Percentiles rank a stretch among this genome's conserved stretches.
These are phyloP conservation scores for Fusarium sp. DNA, from an alignment of 2,329 filamentous ascomycete genomes.

Conservation along the genomic window DNA sequence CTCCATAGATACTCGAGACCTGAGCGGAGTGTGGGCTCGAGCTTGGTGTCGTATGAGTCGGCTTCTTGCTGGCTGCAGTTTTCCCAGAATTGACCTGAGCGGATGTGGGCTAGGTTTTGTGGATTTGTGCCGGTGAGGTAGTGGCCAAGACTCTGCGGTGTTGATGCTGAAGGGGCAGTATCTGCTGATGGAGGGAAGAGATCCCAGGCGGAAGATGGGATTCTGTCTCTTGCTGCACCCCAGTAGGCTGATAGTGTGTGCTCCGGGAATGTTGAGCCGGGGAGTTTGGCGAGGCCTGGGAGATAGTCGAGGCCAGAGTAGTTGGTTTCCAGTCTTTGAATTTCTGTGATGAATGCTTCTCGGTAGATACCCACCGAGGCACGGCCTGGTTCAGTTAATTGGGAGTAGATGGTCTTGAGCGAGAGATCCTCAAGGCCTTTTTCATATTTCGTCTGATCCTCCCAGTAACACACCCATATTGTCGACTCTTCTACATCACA, in stretches of 20 bases:
- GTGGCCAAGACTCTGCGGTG: conserved; percentile 49
- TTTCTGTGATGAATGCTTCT: conserved; percentile 57
- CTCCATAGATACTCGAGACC: conserved; percentile 61
- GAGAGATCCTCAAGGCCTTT: conserved; percentile 22
- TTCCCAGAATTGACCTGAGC: conserved; percentile 64
- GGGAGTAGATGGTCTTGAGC: conserved; percentile 28
- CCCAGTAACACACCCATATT: conserved; percentile 53
- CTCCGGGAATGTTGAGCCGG: conserved; percentile 50
- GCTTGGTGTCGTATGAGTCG: conserved; percentile 56
- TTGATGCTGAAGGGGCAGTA: not conserved
- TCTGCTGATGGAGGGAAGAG: conserved; percentile 52
- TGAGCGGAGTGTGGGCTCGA: conserved; percentile 57
- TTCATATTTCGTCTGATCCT: conserved; percentile 31
- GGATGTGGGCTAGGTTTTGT: conserved; percentile 61
- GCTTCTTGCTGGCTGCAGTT: conserved; percentile 54
- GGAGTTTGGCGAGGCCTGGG: conserved; percentile 59
- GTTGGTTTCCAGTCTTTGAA: conserved; percentile 61
- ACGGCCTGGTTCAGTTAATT: conserved; percentile 21
- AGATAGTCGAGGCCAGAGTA: conserved; percentile 63
- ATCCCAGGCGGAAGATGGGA: conserved; percentile 61
- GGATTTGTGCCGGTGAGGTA: conserved; percentile 56
- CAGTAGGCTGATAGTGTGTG: conserved; percentile 63
- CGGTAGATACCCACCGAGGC: conserved; percentile 58
- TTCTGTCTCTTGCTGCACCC: conserved; percentile 64
- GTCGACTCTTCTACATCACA: conserved; percentile 39